phyloP scores from a whole-genome alignment of 2,329 filamentous ascomycete species.

The Neofusicoccum sp. region DNA sequence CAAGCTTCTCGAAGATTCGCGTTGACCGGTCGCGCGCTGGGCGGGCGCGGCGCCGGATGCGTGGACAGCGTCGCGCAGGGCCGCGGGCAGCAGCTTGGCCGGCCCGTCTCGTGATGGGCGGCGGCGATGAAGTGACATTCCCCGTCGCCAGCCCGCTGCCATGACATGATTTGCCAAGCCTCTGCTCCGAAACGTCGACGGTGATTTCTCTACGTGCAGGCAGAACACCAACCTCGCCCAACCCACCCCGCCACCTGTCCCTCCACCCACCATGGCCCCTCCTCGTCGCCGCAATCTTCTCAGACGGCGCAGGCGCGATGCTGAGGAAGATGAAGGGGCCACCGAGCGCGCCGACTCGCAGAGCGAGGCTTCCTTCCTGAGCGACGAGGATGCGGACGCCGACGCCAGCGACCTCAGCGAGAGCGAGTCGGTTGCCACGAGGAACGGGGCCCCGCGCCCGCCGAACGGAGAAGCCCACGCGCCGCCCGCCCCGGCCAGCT shows the following conservation, averaged over 20 bases:
- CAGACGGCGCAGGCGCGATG: conserved; percentile 38
- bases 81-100: conserved; percentile 6
- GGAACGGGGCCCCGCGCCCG: conserved; percentile 23
- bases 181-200: conserved; percentile 15
- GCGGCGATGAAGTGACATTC: conserved; percentile 8
- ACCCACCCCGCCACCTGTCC: conserved; percentile 13
- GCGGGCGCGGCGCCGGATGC: not conserved
- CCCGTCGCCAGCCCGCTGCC: conserved; percentile 8
- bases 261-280: conserved; percentile 33
- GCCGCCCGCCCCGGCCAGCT: conserved; percentile 37
- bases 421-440: conserved; percentile 37
- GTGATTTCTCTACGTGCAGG: conserved; percentile 18
- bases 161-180: conserved; percentile 19
- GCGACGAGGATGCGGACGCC: conserved; percentile 58
- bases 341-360: conserved; percentile 57
- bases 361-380: conserved; percentile 60
- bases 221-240: conserved; percentile 16
- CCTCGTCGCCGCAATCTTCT: conserved; percentile 35
- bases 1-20: conserved; percentile 14
- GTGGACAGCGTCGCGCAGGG: not conserved
- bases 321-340: conserved; percentile 42
- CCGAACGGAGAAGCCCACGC: conserved; percentile 33
- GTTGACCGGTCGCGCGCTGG: conserved; percentile 10
- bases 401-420: conserved; percentile 59
- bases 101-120: conserved; percentile 9